Conservation (phyloP, 192 early-diverging fungal genomes). For the Coemansia sp. region DNA sequence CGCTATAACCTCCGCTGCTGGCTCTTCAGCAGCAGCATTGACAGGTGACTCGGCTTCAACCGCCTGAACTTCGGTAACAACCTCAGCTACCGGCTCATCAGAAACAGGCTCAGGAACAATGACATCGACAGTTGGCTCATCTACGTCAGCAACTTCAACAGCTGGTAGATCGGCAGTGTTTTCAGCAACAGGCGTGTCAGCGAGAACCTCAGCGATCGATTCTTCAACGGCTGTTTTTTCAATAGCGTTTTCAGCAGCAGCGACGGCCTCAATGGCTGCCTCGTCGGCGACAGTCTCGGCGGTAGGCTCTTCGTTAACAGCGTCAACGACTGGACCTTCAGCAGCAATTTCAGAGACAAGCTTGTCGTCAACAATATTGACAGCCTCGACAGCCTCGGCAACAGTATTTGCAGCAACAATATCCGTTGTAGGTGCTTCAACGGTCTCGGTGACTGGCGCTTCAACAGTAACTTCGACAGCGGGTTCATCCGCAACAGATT, state of each 20-base stretch:
- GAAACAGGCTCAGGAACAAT: too few species aligned
- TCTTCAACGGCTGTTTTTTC: not conserved
- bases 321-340: not conserved
- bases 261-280: not conserved
- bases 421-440: not conserved
- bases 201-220: not conserved
- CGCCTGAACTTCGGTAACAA: too few species aligned
- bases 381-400: not conserved
- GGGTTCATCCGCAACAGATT: not conserved
- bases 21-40: slow-evolving; percentile 6
- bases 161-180: slow-evolving; percentile 3
- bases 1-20: not conserved
- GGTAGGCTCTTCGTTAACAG: slow-evolving; percentile 1
- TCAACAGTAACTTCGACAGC: slow-evolving; percentile 4
- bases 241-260: not conserved
- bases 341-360: not conserved
- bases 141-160: not conserved
- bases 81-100: too few species aligned
- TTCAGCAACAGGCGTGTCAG: slow-evolving; percentile 4
- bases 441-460: not conserved
- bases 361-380: not conserved
- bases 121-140: too few species aligned
- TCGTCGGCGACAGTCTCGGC: slow-evolving; percentile 3
- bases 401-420: not conserved
- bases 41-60: not conserved